Evolutionary conservation across 805 yeast species (phyloP), one percentile per base, ranked within the genome.

Genomic region (Saturnispora serradocipensis): DNA sequence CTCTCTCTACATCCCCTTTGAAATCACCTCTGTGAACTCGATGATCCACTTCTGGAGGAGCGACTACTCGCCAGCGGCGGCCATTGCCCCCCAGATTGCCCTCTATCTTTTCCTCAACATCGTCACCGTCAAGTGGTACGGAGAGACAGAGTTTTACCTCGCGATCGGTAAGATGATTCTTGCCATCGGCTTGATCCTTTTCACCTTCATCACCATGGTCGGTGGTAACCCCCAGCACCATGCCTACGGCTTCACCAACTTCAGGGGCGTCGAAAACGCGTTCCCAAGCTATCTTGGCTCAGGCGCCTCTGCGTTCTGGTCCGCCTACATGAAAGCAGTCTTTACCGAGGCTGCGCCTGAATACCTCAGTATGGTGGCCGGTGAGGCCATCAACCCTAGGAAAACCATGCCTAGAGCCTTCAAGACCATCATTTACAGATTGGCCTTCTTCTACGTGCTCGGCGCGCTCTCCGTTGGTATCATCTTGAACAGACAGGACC

Each of bases 281-380:
- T 81, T 86, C 61, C 81, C 82, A 18, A 69, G 73, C 54, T 80
- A 77, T 62, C 65, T 71, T 38, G 75, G 77, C 10, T 64, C 73
- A 5, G 90, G 90, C 0, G 61, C 64, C 0, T 77, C 82, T 58
- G 95, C 91, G 1, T 86, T 85, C 59, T 66, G 85, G 59, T 75
- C 82, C 0, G 84, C 90, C 54, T 65, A 86, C 45, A 74, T 78
- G 49, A 80, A 79, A 54, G 95, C 95, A 7, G 72, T 85, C 28
- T 88, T 84, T 64, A 84, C 93, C 1, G 60, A 58, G 13, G 87
- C 87, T 3, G 96, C 95, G 0, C 95, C 96, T 2, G 96, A 88
- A 66, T 85, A 86, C 59, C 78, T 88, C 35, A 76, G 91, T 1
- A 82, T 86, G 86, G 80, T 87, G 34, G 95, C 95, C 3, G 88